Conservation (phyloP, 75 land plant genomes). For the Cryptomeria japonica region DNA sequence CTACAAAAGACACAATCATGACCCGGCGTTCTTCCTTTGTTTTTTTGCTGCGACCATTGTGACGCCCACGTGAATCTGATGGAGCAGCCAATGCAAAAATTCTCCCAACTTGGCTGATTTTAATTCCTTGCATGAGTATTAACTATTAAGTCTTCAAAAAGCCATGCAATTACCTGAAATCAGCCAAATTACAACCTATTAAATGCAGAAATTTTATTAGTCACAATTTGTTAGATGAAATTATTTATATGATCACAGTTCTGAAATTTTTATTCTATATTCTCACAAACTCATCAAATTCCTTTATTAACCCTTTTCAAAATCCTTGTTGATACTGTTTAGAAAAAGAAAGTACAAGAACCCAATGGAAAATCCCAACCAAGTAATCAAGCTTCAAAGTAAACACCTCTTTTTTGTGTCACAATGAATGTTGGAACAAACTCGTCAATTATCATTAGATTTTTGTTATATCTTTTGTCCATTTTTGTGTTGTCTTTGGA, state of each 20-base stretch:
- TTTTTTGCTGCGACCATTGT: neutral
- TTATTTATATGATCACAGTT: neutral
- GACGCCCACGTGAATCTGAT: neutral
- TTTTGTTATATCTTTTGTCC: neutral
- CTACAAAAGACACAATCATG: slow-evolving; percentile 7
- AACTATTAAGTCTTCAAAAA: neutral
- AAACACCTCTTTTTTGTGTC: neutral
- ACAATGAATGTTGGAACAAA: neutral
- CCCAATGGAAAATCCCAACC: neutral
- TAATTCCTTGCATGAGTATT: slow-evolving; percentile 6
- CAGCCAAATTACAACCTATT: neutral
- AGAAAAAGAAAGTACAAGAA: neutral
- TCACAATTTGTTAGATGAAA: neutral
- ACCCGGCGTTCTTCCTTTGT: neutral
- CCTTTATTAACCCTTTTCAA: neutral
- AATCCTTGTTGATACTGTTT: neutral
- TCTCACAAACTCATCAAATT: neutral
- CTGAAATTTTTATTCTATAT: neutral
- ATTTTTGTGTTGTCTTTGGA: neutral
- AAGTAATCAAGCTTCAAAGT: neutral
- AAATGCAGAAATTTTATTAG: neutral
- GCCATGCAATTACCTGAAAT: slow-evolving; percentile 7
- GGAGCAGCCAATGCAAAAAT: slow-evolving; percentile 1
- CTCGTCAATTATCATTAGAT: neutral
- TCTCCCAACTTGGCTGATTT: slow-evolving; percentile 4